Percentiles rank a stretch among this genome's conserved stretches.
Conservation (phyloP, 2,329 filamentous ascomycete genomes). For the Lojkania enalia region DNA sequence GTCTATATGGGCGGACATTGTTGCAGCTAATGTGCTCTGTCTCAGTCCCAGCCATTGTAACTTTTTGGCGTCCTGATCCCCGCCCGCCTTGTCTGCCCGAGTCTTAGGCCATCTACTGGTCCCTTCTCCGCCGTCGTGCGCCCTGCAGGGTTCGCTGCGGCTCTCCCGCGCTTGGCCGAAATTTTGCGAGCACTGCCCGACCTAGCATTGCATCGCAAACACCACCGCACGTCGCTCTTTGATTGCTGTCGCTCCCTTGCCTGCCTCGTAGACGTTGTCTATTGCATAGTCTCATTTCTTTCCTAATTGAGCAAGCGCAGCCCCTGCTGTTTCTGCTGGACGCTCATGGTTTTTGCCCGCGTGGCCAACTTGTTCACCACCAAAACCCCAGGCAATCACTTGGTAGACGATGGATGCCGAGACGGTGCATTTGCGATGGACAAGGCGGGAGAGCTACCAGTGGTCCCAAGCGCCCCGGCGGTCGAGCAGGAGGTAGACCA, state of each 20-base stretch:
- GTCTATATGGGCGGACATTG: too few species aligned
- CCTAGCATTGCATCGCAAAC: constrained; percentile 15
- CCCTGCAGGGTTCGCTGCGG: constrained; percentile 13
- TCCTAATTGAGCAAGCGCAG: constrained; percentile 1
- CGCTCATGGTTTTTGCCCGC: constrained; percentile 55
- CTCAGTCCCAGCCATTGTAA: too few species aligned
- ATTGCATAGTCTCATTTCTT: constrained; percentile 1
- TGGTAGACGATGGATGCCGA: constrained; percentile 44
- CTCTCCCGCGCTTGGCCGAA: constrained; percentile 33
- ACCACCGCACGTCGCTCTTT: constrained; percentile 27
- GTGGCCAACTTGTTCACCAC: constrained; percentile 53
- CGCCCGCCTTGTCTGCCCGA: not conserved
- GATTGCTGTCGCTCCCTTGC: constrained; percentile 9
- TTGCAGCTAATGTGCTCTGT: too few species aligned
- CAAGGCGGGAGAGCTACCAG: constrained; percentile 24
- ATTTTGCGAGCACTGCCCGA: constrained; percentile 26
- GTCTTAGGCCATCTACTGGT: constrained; percentile 17
- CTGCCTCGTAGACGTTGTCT: not conserved
- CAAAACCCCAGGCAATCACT: constrained; percentile 32
- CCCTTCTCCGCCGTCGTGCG: constrained; percentile 9
- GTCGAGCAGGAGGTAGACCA: constrained; percentile 39
- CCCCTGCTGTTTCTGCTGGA: constrained; percentile 24
- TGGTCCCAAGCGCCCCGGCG: constrained; percentile 19
- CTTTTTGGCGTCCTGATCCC: too few species aligned
- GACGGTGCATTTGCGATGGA: constrained; percentile 27